Conservation (phyloP, 208 protist species). For the Trypanosoma theileri region DNA sequence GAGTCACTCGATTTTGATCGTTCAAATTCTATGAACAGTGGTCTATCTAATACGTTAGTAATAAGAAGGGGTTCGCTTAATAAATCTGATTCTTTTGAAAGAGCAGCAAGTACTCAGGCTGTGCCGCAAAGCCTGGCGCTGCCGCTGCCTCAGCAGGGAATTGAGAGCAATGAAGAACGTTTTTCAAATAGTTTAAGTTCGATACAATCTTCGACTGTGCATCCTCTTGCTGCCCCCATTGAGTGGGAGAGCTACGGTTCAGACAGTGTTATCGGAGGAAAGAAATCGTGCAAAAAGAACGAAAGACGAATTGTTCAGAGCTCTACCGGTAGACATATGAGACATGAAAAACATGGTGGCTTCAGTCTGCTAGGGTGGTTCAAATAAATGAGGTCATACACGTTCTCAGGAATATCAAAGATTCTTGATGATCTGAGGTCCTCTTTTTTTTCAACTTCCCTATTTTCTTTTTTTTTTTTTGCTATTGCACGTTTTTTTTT, state of each 20-base stretch:
- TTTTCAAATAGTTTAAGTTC: not conserved
- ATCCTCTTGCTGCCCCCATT: not conserved
- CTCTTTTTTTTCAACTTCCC: slow-evolving; percentile 14
- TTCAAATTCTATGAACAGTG: too few species aligned
- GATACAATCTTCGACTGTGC: not conserved
- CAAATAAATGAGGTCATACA: not conserved
- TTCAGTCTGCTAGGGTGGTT: not conserved
- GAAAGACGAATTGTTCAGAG: not conserved
- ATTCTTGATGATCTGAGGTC: not conserved
- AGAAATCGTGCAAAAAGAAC: not conserved
- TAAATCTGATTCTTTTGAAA: too few species aligned
- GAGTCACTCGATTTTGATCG: not conserved
- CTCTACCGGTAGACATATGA: not conserved
- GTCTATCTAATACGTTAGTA: too few species aligned
- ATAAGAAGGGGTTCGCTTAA: too few species aligned
- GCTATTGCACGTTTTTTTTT: not conserved
- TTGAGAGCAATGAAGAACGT: not conserved
- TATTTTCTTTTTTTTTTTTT: slow-evolving; percentile 8
- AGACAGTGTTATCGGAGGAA: not conserved
- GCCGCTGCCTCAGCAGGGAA: too few species aligned
- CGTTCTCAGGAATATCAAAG: not conserved
- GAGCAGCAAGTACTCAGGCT: too few species aligned
- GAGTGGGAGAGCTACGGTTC: slow-evolving; percentile 11
- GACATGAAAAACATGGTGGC: too few species aligned
- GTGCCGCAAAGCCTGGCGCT: too few species aligned